These are phyloP conservation scores for Saraca asoca DNA, from an alignment of 331 rosid species.

Conservation along the genomic window DNA sequence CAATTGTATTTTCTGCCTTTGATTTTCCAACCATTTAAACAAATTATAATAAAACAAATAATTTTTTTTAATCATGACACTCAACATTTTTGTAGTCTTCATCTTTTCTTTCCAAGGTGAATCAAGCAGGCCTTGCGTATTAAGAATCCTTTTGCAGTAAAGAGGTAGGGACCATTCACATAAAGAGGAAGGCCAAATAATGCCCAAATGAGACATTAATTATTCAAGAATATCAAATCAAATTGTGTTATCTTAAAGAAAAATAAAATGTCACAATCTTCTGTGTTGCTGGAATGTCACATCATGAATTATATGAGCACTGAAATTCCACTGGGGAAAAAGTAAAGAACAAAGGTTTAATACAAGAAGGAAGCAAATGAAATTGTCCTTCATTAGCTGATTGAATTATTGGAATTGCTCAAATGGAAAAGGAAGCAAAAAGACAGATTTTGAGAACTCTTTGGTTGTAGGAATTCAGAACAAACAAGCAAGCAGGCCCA, in stretches of 20 bases:
- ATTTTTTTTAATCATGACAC: too few species aligned
- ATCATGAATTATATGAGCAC: conserved; percentile 43
- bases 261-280: conserved; percentile 40
- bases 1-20: too few species aligned
- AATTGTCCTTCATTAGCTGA: conserved; percentile 22
- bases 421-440: conserved; percentile 34
- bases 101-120: conserved; percentile 38
- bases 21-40: too few species aligned
- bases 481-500: conserved; percentile 37
- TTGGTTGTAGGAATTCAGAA: conserved; percentile 36
- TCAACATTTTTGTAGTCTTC: too few species aligned
- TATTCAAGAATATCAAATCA: conserved; percentile 34
- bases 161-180: conserved; percentile 46
- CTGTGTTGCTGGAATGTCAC: conserved; percentile 35
- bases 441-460: conserved; percentile 37
- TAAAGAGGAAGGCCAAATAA: conserved; percentile 41
- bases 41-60: too few species aligned
- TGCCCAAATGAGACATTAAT: conserved; percentile 46
- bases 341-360: conserved; percentile 36
- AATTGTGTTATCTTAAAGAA: conserved; percentile 33
- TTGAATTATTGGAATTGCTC: conserved; percentile 43
- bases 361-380: conserved; percentile 32
- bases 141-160: conserved; percentile 31
- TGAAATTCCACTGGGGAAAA: conserved; percentile 46
- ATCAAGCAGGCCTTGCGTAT: conserved; percentile 37